Evolutionary conservation across 2,329 filamentous ascomycete species (phyloP).

Genomic region (Epichloe coenophiala): DNA sequence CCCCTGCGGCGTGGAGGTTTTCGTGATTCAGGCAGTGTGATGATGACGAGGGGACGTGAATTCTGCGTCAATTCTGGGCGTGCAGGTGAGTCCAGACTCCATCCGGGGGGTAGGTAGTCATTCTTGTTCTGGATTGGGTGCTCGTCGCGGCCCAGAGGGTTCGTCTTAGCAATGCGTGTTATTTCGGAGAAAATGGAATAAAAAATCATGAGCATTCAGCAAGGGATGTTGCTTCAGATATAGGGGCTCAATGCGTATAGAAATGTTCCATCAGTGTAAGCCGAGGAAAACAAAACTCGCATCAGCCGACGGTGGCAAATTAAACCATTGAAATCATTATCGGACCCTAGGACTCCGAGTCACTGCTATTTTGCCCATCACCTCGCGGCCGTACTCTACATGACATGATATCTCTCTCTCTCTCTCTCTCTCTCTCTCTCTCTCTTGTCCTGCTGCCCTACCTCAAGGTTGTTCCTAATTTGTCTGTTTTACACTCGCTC

Average conservation of each 20-base stretch:
- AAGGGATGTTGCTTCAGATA: no score
- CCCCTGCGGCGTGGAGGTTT: slow-evolving; percentile 4
- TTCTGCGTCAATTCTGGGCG: no score
- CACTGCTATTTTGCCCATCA: neutral
- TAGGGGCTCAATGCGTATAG: no score
- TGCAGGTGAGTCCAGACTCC: no score
- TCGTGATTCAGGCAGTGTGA: neutral
- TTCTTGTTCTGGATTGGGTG: no score
- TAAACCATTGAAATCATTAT: neutral
- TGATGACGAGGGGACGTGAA: neutral
- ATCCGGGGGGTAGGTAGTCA: no score
- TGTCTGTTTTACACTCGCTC: neutral
- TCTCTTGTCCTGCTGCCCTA: neutral
- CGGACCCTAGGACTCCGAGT: slow-evolving; percentile 1
- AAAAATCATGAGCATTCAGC: no score
- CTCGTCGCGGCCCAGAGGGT: no score
- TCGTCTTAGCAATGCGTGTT: no score
- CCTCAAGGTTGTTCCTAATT: neutral
- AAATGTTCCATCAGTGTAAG: no score
- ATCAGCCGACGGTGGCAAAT: neutral
- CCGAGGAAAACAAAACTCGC: no score
- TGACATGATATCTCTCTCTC: neutral
- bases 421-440: neutral
- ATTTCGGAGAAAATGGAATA: no score
- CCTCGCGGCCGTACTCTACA: neutral